These are phyloP conservation scores for Rehmannia glutinosa DNA, from an alignment of 257 asterid genomes.

Conservation along the genomic window DNA sequence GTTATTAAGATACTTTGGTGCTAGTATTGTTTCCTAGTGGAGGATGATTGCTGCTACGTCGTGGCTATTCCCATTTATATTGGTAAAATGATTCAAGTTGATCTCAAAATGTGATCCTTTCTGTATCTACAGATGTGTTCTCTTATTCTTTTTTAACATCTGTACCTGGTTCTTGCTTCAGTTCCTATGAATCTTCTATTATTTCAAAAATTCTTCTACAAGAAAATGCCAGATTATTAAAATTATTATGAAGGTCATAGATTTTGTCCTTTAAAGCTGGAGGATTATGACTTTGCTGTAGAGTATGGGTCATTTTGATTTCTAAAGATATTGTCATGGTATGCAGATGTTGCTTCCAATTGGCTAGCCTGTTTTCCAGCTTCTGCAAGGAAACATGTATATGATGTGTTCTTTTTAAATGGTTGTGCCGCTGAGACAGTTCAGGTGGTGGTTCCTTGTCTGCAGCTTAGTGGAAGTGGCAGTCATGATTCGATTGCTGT, in stretches of 20 bases:
- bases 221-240: not conserved
- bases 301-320: not conserved
- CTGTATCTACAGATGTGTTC: not conserved
- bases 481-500: conserved; percentile 44
- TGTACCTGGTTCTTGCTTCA: not conserved
- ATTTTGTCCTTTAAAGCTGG: conserved; percentile 7
- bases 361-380: conserved; percentile 92
- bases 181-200: not conserved
- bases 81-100: not conserved
- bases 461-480: conserved; percentile 44
- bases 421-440: conserved; percentile 62
- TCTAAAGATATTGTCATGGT: conserved; percentile 20
- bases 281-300: not conserved
- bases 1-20: not conserved
- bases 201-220: not conserved
- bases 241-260: not conserved
- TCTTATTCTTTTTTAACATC: not conserved
- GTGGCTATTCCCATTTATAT: not conserved
- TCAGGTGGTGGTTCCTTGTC: conserved; percentile 73
- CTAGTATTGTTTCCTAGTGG: not conserved
- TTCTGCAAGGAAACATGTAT: conserved; percentile 67
- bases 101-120: not conserved
- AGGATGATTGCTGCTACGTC: not conserved
- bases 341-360: conserved; percentile 69
- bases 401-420: conserved; percentile 70